Conservation (phyloP, 75 land plant genomes). For the Ceratopteris richardii region DNA sequence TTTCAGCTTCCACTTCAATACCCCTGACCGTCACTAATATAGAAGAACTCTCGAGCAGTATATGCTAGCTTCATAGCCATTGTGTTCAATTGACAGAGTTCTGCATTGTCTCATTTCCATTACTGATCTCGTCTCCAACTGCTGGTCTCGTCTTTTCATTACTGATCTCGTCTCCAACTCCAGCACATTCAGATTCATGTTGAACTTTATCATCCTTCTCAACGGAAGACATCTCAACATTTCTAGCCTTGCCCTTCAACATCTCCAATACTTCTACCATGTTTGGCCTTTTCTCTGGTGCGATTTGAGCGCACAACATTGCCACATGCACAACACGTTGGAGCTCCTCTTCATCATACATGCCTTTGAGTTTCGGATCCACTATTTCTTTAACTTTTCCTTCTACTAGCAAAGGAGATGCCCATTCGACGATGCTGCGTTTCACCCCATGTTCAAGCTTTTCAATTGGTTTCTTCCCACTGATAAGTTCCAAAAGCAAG, state of each 20-base stretch:
- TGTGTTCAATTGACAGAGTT: too few species aligned
- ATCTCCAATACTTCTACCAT: slow-evolving; percentile 57
- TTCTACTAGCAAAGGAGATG: slow-evolving; percentile 38
- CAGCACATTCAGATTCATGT: too few species aligned
- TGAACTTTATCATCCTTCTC: too few species aligned
- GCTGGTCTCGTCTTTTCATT: too few species aligned
- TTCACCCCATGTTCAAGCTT: slow-evolving; percentile 37
- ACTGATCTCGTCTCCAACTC: too few species aligned
- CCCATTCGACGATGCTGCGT: slow-evolving; percentile 62
- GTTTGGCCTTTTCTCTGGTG: slow-evolving; percentile 51
- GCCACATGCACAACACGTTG: slow-evolving; percentile 40
- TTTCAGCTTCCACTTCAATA: too few species aligned
- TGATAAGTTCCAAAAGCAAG: slow-evolving; percentile 58
- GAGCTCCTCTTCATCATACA: slow-evolving; percentile 44
- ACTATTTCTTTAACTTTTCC: slow-evolving; percentile 42
- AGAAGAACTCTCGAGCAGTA: too few species aligned
- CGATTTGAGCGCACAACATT: slow-evolving; percentile 34
- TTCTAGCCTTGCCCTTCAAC: slow-evolving; percentile 26
- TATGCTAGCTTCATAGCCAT: too few species aligned
- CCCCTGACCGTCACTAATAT: too few species aligned
- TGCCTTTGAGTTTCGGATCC: slow-evolving; percentile 58
- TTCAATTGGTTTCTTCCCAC: slow-evolving; percentile 62
- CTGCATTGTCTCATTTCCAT: too few species aligned
- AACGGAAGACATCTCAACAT: not conserved
- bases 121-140: too few species aligned